Base-by-base conservation (phyloP, 352 stramenopile genomes). In the Globisporangium nagaii region DNA sequence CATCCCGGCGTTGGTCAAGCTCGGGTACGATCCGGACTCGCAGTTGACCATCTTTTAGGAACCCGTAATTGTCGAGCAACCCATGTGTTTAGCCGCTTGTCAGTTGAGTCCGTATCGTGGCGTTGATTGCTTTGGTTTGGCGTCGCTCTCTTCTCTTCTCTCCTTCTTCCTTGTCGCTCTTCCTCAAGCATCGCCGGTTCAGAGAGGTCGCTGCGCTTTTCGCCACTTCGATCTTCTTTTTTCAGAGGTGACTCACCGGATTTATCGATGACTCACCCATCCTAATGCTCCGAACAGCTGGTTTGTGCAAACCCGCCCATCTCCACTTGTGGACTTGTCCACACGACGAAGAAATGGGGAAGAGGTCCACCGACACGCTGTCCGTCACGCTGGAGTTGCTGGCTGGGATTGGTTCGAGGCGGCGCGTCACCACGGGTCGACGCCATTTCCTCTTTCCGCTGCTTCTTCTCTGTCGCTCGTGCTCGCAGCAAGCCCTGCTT, bases 1-100 rank as follows among this genome's bases (percentile, higher is more conserved):
- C 59, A 63, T 94, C 22, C 90, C 92, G 0, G 90, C 90, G 56
- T 75, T 98, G 27, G 50, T 79, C 31, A 77, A 82, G 46, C 71
- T 97, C 30, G 88, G 89, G 42, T 97, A 97, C 71, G 79, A 76
- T 17, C 66, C 88, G 40, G 69, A 85, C 19, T 74, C 89, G 43
- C 81, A 86, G 52, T 79, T 90, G 30, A 77, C 68, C 25, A 44
- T 68, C 27, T 66, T 77, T 35, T 77, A 73, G n/a, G n/a, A n/a
- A n/a, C n/a, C n/a, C n/a, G n/a, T n/a, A n/a, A n/a, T n/a, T n/a
- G n/a, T n/a, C n/a, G n/a, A n/a, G n/a, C n/a, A n/a, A n/a, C n/a
- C n/a, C n/a, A n/a, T n/a, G n/a, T n/a, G n/a, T n/a, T n/a, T n/a
- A n/a, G n/a, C n/a, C n/a, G n/a, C 10, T 30, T 19, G 24, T 24